Evolutionary conservation across 2,329 filamentous ascomycete genomes (phyloP).

Genomic region (Aspergillus sp.): DNA sequence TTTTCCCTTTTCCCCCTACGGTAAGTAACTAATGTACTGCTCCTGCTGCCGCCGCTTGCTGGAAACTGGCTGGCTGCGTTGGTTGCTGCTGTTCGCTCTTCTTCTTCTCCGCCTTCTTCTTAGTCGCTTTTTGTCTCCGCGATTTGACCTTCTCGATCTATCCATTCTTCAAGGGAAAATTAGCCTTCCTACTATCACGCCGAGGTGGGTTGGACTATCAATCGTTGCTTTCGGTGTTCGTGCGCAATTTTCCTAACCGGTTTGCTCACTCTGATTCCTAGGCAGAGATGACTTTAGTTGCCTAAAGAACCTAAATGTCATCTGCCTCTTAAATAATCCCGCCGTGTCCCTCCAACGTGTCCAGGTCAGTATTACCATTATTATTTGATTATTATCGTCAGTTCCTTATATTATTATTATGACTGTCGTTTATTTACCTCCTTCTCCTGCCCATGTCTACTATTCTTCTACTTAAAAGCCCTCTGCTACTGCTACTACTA

Average conservation of each 20-base stretch:
- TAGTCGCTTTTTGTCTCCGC: not conserved
- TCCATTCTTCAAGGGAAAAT: conserved; percentile 3
- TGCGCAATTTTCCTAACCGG: conserved; percentile 9
- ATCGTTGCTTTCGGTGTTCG: conserved; percentile 3
- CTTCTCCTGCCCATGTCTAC: too few species aligned
- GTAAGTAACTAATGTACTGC: too few species aligned
- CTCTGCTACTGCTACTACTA: too few species aligned
- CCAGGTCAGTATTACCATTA: not conserved
- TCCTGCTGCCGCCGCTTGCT: too few species aligned
- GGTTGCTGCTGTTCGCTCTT: not conserved
- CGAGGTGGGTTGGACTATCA: conserved; percentile 5
- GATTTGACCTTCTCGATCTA: conserved; percentile 2
- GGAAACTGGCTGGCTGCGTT: too few species aligned
- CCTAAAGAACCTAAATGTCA: conserved; percentile 14
- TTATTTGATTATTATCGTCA: too few species aligned
- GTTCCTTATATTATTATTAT: too few species aligned
- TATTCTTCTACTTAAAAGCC: too few species aligned
- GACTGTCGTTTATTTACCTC: too few species aligned
- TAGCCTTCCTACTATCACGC: conserved; percentile 2
- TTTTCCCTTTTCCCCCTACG: too few species aligned
- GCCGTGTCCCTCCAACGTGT: conserved; percentile 5
- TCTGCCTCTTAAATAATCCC: conserved; percentile 12
- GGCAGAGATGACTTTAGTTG: conserved; percentile 13
- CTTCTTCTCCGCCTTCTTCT: not conserved
- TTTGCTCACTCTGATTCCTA: conserved; percentile 12